Conservation (phyloP, 2,329 filamentous ascomycete species). For the Verticillium isaacii region DNA sequence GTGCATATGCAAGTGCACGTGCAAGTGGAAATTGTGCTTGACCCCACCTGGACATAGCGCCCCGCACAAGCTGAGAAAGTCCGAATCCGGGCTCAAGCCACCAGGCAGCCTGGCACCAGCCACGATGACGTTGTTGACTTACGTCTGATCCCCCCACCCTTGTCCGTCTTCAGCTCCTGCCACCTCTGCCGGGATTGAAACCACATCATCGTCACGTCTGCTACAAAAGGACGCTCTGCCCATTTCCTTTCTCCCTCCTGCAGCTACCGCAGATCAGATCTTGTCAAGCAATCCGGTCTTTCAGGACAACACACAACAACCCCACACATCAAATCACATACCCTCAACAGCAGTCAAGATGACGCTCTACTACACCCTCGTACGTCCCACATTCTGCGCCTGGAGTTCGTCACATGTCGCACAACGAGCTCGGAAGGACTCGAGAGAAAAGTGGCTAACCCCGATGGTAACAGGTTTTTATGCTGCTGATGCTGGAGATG, state of each 20-base stretch:
- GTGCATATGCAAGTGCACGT: background rate
- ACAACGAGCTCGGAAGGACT: background rate
- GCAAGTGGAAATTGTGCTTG: background rate
- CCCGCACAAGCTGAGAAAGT: background rate
- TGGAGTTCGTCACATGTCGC: background rate
- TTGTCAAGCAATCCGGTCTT: background rate
- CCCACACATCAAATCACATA: background rate
- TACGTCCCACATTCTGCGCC: slow-evolving; percentile 22
- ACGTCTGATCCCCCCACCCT: slow-evolving; percentile 4
- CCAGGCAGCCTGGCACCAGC: slow-evolving; percentile 7
- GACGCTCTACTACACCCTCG: slow-evolving; percentile 55
- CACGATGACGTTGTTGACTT: slow-evolving; percentile 16
- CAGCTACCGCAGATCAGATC: slow-evolving; percentile 6
- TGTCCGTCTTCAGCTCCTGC: slow-evolving; percentile 1
- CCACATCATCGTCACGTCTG: slow-evolving; percentile 12
- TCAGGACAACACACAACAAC: background rate
- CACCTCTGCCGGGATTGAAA: slow-evolving; percentile 5
- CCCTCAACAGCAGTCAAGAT: slow-evolving; percentile 31
- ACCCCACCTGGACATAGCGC: background rate
- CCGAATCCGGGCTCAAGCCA: background rate
- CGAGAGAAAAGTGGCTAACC: slow-evolving; percentile 1
- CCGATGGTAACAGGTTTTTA: slow-evolving; percentile 60
- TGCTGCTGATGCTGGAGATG: slow-evolving; percentile 81
- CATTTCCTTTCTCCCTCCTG: background rate
- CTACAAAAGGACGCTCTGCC: slow-evolving; percentile 14